Evolutionary conservation across 2,329 filamentous ascomycete species (phyloP), one percentile per base, ranked within the genome.

Genomic region (Phyllosticta ampelicida): DNA sequence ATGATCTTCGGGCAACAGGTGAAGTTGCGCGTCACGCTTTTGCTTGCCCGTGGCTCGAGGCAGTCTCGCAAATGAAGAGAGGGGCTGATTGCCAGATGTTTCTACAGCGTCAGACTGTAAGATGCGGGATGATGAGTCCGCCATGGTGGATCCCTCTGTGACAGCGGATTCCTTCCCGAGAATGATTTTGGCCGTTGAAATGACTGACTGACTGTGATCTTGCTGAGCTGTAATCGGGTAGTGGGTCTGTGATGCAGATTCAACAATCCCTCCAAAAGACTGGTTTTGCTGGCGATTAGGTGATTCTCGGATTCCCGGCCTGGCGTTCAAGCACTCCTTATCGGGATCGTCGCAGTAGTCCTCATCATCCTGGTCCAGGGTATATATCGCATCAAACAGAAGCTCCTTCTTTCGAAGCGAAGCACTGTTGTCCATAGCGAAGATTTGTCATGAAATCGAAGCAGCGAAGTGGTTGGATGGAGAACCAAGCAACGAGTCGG

Each of bases 41-140:
- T 64, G 67, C 52, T 67, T 71, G 1, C 64, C 64, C 6, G 68
- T 58, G 36, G 70, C 67, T 54, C 69, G 63, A 11, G 71, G 71
- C 4, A 68, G 21, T 19, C 16, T 48, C 10, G 48, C 53, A 44
- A 54, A n/a, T 18, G 36, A 44, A 5, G 36, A 8, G 6, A 44
- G 36, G 18, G 57, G 44, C 54, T 9, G 13, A 21, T 36, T 11
- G 55, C 18, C 3, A 29, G 29, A 8, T 8, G 55, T 18, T 36
- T 30, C n/a, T 4, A n/a, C 16, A 10, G 13, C 26, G 6, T 54
- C 19, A 44, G 16, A 13, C 21, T 2, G 9, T 9, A 16, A 3
- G 3, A 26, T 4, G 23, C 23, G 23, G 23, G 23, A 26, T 26
- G 23, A 26, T 26, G 23, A 26, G 9, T 11, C 30, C 1, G 44